These are phyloP conservation scores for Catharanthus roseus DNA, from an alignment of 257 asterid species.

Conservation along the genomic window DNA sequence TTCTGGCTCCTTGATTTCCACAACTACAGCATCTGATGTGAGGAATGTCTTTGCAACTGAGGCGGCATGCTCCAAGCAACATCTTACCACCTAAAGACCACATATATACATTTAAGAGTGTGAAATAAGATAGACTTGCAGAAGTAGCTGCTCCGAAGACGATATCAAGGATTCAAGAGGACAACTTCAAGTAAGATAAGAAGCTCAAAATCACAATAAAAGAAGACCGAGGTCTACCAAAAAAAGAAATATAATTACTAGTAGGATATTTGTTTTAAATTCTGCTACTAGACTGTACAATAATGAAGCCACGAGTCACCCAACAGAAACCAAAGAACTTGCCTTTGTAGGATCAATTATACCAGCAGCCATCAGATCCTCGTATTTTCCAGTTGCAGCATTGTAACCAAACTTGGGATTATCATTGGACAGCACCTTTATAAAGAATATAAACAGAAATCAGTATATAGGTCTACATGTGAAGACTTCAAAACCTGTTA, in stretches of 20 bases:
- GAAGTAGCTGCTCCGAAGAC: neutral
- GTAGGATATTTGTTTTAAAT: neutral
- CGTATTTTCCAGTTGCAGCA: slow-evolving; percentile 53
- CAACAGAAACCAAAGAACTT: slow-evolving; percentile 1
- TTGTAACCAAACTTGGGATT: slow-evolving; percentile 50
- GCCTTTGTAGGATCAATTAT: slow-evolving; percentile 60
- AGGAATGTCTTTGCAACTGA: slow-evolving; percentile 51
- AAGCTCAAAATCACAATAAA: neutral
- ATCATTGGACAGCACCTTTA: slow-evolving; percentile 43
- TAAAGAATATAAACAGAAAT: neutral
- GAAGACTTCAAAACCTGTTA: neutral
- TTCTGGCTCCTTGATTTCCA: slow-evolving; percentile 44
- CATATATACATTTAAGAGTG: neutral
- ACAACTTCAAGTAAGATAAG: neutral
- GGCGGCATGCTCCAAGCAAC: slow-evolving; percentile 58
- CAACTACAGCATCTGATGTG: slow-evolving; percentile 50
- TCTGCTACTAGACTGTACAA: neutral
- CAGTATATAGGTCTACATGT: neutral
- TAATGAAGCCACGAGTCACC: neutral
- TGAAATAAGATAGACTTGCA: neutral
- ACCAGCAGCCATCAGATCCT: slow-evolving; percentile 57
- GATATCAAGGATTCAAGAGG: neutral
- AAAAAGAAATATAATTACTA: neutral
- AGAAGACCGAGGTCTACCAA: neutral
- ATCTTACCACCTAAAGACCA: slow-evolving; percentile 46